Percentiles rank a stretch among this genome's conserved stretches.
Conservation (phyloP, 2,329 filamentous ascomycete genomes). For the Aspergillus novofumigatus region DNA sequence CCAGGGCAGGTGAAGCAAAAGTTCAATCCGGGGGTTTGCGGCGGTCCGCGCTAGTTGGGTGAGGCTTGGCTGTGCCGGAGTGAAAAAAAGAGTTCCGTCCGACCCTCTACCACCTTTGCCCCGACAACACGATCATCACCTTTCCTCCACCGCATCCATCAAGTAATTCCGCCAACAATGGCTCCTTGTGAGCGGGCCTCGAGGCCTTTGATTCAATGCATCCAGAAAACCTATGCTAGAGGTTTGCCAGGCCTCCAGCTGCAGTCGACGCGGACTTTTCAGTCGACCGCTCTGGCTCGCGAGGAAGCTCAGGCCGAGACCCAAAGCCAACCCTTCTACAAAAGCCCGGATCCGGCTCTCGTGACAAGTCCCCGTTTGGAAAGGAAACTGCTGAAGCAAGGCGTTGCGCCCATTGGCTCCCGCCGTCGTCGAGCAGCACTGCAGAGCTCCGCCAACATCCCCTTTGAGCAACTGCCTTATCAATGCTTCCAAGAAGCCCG, state of each 20-base stretch:
- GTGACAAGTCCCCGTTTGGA: conserved; percentile 63
- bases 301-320: conserved; percentile 44
- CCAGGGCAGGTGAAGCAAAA: conserved; percentile 26
- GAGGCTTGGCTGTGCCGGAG: conserved; percentile 29
- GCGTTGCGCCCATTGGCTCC: conserved; percentile 73
- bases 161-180: conserved; percentile 22
- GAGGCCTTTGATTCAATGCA: conserved; percentile 40
- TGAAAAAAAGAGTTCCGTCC: conserved; percentile 36
- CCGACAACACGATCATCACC: conserved; percentile 18
- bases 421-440: conserved; percentile 75
- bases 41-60: conserved; percentile 27
- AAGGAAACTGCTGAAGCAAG: conserved; percentile 62
- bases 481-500: conserved; percentile 97
- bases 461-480: conserved; percentile 92
- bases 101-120: conserved; percentile 11
- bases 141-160: conserved; percentile 14
- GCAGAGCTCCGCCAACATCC: conserved; percentile 61
- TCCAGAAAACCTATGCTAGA: conserved; percentile 34
- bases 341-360: conserved; percentile 58
- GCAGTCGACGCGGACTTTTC: conserved; percentile 45
- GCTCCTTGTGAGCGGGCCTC: conserved; percentile 42
- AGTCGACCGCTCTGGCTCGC: conserved; percentile 40
- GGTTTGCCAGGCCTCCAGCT: conserved; percentile 31
- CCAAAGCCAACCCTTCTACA: conserved; percentile 39
- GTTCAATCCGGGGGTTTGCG: conserved; percentile 27